Evolutionary conservation across 225 moss, liverwort and hornwort species (phyloP).

Genomic region (Lunularia cruciata): DNA sequence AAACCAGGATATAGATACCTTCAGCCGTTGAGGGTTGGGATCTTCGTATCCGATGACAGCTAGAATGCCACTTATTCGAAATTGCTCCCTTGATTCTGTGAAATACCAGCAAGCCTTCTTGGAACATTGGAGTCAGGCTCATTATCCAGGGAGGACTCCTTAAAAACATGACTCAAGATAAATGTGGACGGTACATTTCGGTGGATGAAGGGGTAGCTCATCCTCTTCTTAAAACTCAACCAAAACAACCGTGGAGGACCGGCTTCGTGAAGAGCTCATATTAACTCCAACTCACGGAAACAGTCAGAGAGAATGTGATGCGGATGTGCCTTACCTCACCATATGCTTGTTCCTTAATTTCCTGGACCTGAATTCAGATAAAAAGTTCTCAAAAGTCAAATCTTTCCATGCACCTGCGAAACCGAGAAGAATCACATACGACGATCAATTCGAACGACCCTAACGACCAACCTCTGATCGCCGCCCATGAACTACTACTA

Average conservation of each 20-base stretch:
- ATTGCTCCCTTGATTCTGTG: slow-evolving; percentile 92
- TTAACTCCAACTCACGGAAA: too few relatives aligned
- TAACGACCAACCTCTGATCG: too few relatives aligned
- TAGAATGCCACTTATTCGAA: slow-evolving; percentile 75
- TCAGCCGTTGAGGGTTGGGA: slow-evolving; percentile 48
- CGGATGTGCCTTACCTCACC: slow-evolving; percentile 95
- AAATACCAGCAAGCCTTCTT: slow-evolving; percentile 85
- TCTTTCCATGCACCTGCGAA: not conserved
- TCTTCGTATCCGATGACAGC: slow-evolving; percentile 60
- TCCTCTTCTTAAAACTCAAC: too few relatives aligned
- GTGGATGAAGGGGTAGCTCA: too few relatives aligned
- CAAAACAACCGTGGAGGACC: too few relatives aligned
- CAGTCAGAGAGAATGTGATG: too few relatives aligned
- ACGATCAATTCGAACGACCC: not conserved
- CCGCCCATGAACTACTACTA: not conserved
- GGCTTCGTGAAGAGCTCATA: too few relatives aligned
- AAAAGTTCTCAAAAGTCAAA: not conserved
- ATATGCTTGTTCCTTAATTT: slow-evolving; percentile 65
- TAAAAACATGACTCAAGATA: too few relatives aligned
- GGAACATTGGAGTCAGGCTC: not conserved
- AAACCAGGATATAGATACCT: slow-evolving; percentile 34
- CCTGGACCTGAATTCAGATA: slow-evolving; percentile 61
- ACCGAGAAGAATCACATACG: not conserved
- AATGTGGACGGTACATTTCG: too few relatives aligned
- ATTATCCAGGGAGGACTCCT: too few relatives aligned